A percentile compares a stretch with the other conserved stretches of the same genome.
phyloP scores from a whole-genome alignment of 2,329 filamentous ascomycete genomes.

The Cytospora leucostoma region DNA sequence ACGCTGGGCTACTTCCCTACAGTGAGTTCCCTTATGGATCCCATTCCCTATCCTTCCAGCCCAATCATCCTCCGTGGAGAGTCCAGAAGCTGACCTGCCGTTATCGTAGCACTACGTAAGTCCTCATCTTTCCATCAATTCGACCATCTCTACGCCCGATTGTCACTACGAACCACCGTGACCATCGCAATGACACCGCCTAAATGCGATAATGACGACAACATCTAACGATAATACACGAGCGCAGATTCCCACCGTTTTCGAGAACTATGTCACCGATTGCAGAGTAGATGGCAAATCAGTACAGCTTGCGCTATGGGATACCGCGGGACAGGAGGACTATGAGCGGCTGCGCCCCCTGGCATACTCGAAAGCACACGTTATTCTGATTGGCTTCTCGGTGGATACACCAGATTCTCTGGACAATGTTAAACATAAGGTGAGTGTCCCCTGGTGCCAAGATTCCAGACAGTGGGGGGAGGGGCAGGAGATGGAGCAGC shows the following conservation, averaged over 20 bases:
- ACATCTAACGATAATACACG: slow-evolving; percentile 17
- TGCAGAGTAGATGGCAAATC: slow-evolving; percentile 97
- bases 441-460: slow-evolving; percentile 41
- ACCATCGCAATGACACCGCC: neutral
- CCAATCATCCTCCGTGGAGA: slow-evolving; percentile 11
- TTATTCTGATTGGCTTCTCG: slow-evolving; percentile 94
- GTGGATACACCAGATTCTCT: slow-evolving; percentile 94
- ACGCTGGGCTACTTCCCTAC: slow-evolving; percentile 97
- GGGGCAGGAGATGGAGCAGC: neutral
- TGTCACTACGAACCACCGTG: slow-evolving; percentile 25
- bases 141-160: slow-evolving; percentile 14
- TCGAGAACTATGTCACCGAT: slow-evolving; percentile 99
- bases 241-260: slow-evolving; percentile 86
- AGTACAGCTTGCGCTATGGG: slow-evolving; percentile 97
- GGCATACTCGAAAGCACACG: slow-evolving; percentile 95
- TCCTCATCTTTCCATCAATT: slow-evolving; percentile 22
- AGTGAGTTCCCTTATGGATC: slow-evolving; percentile 57
- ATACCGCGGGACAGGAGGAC: slow-evolving; percentile 99
- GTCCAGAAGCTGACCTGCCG: slow-evolving; percentile 34
- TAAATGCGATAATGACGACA: slow-evolving; percentile 3
- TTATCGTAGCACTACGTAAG: slow-evolving; percentile 59
- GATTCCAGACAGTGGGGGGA: neutral
- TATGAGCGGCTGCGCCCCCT: slow-evolving; percentile 94
- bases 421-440: slow-evolving; percentile 98
- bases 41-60: slow-evolving; percentile 12